Evolutionary conservation across 139 green algal species (phyloP), one percentile per base, ranked within the genome.

Genomic region (Dunaliella sp.): DNA sequence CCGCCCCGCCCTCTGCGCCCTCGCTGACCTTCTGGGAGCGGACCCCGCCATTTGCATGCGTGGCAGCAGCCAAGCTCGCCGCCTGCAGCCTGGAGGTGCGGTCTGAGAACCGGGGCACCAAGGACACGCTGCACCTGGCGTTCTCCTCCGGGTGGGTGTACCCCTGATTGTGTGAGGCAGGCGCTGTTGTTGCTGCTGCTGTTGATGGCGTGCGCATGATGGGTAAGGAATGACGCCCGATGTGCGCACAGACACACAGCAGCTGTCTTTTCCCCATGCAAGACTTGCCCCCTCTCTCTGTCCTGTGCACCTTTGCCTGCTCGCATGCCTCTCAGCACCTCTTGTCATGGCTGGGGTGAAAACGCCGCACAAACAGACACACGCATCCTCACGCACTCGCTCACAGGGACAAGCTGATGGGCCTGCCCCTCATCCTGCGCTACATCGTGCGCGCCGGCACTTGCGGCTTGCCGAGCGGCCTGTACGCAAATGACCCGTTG

Each of bases 391-490:
- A n/a, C n/a, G 32, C 32, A 37, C 7, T 12, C 76, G n/a, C 1
- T 2, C 78, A 35, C 92, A 97, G 95, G 80, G 93, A 96, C n/a
- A 84, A 93, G 75, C 89, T 97, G 1, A 81, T 85, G 1, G 95
- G 95, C 3, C 26, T 83, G n/a, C 35, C 90, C 0, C 89, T 92
- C n/a, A 93, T 95, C 48, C 75, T 96, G 37, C 93, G 94, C 38
- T 97, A 93, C 83, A 22, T 97, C 1, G 94, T 91, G 0, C 89
- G 94, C 3, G 85, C 93, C 1, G 91, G 81, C 25, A 48, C 34
- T 3, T 57, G 86, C 36, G 36, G 35, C 1, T 59, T 59, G 77
- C 16, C 48, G 7, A 77, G 1, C 81, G 59, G 58, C 21, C 85
- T 96, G 24, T 96, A 94, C 75, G 89, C 91, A 32, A 22, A 36